Base-by-base conservation (phyloP, 139 green algal species). In the Choricystis sp. region DNA sequence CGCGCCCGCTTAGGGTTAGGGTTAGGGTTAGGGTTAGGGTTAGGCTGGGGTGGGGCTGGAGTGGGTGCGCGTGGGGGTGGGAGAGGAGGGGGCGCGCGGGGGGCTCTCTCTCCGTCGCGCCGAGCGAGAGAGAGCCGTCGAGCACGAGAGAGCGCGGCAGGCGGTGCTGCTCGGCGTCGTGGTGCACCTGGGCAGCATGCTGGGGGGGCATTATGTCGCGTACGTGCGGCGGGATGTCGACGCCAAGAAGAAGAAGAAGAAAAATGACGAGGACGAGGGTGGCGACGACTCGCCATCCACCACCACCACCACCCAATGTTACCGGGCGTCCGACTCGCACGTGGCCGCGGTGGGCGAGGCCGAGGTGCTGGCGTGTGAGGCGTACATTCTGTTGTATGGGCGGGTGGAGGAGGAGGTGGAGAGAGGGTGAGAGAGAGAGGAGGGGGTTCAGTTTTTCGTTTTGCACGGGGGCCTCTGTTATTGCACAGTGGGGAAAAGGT, bases 141-240 rank as follows among this genome's bases (percentile, higher is more conserved):
- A n/a, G n/a, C n/a, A n/a, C n/a, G n/a, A n/a, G n/a, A n/a, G n/a
- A n/a, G n/a, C n/a, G n/a, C n/a, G n/a, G n/a, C n/a, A n/a, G n/a
- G n/a, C n/a, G n/a, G n/a, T n/a, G n/a, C 71, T 89, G 65, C 57
- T 79, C 21, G 82, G 81, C 24, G 62, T 85, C n/a, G 79, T 89
- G 49, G 81, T 86, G 74, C 82, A 89, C 61, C 76, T 69, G 29
- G 82, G 82, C 40, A 40, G 60, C 40, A 66, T 89, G 69, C 49
- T 67, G 1, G 68, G 59, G 19, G 82, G 82, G 3, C 82, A 89
- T 66, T 89, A 89, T 48, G 79, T 89, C 16, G 69, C 81, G 0
- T 89, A 83, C 63, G 82, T 89, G 3, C 40, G 61, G 49, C 59
- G 69, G 2, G 2, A 48, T 20, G 22, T 4, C 59, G 23, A 26